These are phyloP conservation scores for Amanita inopinata DNA, from an alignment of 768 basidiomycete genomes.

Conservation along the genomic window DNA sequence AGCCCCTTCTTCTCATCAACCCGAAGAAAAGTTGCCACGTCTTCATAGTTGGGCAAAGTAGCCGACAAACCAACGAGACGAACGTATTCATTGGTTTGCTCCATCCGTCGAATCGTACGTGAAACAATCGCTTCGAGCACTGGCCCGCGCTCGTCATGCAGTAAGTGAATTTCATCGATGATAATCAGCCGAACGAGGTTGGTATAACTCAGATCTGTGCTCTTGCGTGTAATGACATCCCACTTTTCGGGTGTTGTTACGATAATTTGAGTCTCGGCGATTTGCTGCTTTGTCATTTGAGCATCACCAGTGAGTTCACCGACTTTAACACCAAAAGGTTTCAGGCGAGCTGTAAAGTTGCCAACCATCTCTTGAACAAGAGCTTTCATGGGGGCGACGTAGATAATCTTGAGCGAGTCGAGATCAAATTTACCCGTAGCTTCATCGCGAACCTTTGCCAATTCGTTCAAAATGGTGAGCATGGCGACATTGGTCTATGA, in stretches of 20 bases:
- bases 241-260: conserved; percentile 99
- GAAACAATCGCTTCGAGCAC: conserved; percentile 89
- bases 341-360: conserved; percentile 77
- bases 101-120: conserved; percentile 86
- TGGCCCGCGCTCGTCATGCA: conserved; percentile 97
- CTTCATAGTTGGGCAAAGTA: conserved; percentile 96
- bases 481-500: conserved; percentile 94
- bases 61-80: conserved; percentile 93
- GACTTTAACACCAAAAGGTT: conserved; percentile 64
- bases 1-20: conserved; percentile 88
- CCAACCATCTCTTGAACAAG: conserved; percentile 98
- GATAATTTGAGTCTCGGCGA: conserved; percentile 94
- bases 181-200: conserved; percentile 95
- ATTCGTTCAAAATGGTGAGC: conserved; percentile 86
- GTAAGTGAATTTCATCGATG: conserved; percentile 94
- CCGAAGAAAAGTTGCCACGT: conserved; percentile 94
- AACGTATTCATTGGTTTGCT: conserved; percentile 88
- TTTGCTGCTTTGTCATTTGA: conserved; percentile 97
- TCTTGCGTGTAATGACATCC: conserved; percentile 99
- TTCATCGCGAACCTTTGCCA: conserved; percentile 81
- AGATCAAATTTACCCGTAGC: conserved; percentile 73
- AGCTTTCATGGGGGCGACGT: conserved; percentile 99
- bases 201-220: conserved; percentile 92
- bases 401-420: conserved; percentile 91
- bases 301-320: conserved; percentile 96